These are phyloP conservation scores for Kuraishia piskuri DNA, from an alignment of 805 yeast species.

Conservation along the genomic window DNA sequence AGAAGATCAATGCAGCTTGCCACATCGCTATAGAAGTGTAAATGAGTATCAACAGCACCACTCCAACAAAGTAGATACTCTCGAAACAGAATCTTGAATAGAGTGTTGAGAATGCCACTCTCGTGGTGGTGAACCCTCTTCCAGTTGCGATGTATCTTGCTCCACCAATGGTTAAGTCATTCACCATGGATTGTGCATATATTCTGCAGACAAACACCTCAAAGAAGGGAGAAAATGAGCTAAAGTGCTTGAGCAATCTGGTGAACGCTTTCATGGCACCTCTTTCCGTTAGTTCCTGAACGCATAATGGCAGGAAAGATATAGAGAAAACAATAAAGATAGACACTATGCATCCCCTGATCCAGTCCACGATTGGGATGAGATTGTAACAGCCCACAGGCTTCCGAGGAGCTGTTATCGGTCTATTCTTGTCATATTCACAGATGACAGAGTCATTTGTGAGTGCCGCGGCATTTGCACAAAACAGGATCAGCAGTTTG, in stretches of 20 bases:
- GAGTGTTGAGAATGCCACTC: slow-evolving; percentile 56
- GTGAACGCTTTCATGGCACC: slow-evolving; percentile 64
- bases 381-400: slow-evolving; percentile 71
- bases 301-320: slow-evolving; percentile 66
- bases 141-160: slow-evolving; percentile 81
- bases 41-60: slow-evolving; percentile 40
- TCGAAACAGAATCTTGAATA: slow-evolving; percentile 65
- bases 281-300: slow-evolving; percentile 70
- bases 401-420: slow-evolving; percentile 49
- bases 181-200: slow-evolving; percentile 60
- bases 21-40: slow-evolving; percentile 57
- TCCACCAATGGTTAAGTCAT: slow-evolving; percentile 69
- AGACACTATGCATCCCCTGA: slow-evolving; percentile 63
- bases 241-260: slow-evolving; percentile 56
- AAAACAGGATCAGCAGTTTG: slow-evolving; percentile 49
- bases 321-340: slow-evolving; percentile 68
- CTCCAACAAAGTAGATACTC: slow-evolving; percentile 56
- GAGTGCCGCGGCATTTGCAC: slow-evolving; percentile 54
- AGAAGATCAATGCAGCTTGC: slow-evolving; percentile 51
- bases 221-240: slow-evolving; percentile 67
- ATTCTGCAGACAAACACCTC: slow-evolving; percentile 75
- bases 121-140: slow-evolving; percentile 70
- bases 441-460: slow-evolving; percentile 56
- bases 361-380: slow-evolving; percentile 66
- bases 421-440: slow-evolving; percentile 46